Conservation (phyloP, 306 rosid species). For the Ochetophila trinervis region DNA sequence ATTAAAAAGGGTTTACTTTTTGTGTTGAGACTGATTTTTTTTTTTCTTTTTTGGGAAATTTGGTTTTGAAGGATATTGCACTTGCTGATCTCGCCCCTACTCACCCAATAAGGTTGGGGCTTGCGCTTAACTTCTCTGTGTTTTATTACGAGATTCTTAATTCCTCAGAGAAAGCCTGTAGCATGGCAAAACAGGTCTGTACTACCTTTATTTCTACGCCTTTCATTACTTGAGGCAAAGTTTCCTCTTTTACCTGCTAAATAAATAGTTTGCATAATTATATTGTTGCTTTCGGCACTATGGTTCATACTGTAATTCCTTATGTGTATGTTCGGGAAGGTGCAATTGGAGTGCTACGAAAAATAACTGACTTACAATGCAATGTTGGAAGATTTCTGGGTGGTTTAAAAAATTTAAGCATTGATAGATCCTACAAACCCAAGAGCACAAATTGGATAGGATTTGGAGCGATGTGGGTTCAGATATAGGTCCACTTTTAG, state of each 20-base stretch:
- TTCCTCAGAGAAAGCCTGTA: conserved; percentile 43
- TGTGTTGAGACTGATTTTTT: not conserved
- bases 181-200: conserved; percentile 43
- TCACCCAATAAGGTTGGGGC: conserved; percentile 41
- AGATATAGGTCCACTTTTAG: too few relatives aligned
- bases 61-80: conserved; percentile 36
- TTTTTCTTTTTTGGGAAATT: not conserved
- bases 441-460: too few relatives aligned
- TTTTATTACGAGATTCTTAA: conserved; percentile 44
- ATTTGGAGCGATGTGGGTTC: too few relatives aligned
- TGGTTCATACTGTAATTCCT: not conserved
- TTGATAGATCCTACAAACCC: too few relatives aligned
- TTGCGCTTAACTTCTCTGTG: conserved; percentile 46
- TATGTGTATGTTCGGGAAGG: not conserved
- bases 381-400: too few relatives aligned
- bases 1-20: not conserved
- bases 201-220: not conserved
- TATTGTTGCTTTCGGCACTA: too few relatives aligned
- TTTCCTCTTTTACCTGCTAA: not conserved
- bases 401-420: too few relatives aligned
- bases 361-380: too few relatives aligned
- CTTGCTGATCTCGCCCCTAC: conserved; percentile 39
- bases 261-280: not conserved
- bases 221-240: too few relatives aligned
- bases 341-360: too few relatives aligned